A percentile compares a stretch with the other conserved stretches of the same genome.
phyloP scores from a whole-genome alignment of 2,329 filamentous ascomycete species.

The Orbilia quercus region DNA sequence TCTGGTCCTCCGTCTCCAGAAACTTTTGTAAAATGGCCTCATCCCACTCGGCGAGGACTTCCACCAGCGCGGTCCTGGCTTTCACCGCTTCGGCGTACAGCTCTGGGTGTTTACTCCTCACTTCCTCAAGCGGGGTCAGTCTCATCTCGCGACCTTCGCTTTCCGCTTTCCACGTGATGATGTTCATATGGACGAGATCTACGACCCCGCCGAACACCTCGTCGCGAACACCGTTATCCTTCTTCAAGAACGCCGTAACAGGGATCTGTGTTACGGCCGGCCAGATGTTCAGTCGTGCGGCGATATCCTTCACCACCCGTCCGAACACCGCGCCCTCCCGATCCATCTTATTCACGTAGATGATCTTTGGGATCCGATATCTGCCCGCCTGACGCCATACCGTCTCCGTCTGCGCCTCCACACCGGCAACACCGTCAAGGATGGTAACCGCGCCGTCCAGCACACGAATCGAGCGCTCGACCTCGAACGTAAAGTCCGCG shows the following conservation, averaged over 20 bases:
- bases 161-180: conserved; percentile 87
- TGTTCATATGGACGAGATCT: conserved; percentile 88
- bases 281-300: conserved; percentile 87
- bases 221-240: conserved; percentile 10
- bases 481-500: conserved; percentile 99
- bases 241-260: conserved; percentile 86
- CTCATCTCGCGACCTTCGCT: conserved; percentile 84
- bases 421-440: conserved; percentile 93
- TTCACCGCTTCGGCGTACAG: conserved; percentile 62
- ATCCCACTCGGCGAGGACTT: conserved; percentile 95
- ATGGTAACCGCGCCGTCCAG: conserved; percentile 98
- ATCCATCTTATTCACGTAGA: conserved; percentile 99
- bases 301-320: conserved; percentile 95
- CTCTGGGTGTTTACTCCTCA: conserved; percentile 73
- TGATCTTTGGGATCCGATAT: conserved; percentile 94
- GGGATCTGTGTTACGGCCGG: conserved; percentile 96
- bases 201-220: conserved; percentile 83
- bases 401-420: conserved; percentile 89
- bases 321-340: conserved; percentile 98
- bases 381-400: conserved; percentile 98
- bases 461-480: conserved; percentile 92
- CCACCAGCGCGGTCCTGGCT: conserved; percentile 84
- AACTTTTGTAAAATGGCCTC: conserved; percentile 97
- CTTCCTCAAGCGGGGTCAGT: conserved; percentile 77
- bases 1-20: conserved; percentile 83